phyloP scores from a whole-genome alignment of 2,329 filamentous ascomycete genomes.

The Colletotrichum orbiculare region DNA sequence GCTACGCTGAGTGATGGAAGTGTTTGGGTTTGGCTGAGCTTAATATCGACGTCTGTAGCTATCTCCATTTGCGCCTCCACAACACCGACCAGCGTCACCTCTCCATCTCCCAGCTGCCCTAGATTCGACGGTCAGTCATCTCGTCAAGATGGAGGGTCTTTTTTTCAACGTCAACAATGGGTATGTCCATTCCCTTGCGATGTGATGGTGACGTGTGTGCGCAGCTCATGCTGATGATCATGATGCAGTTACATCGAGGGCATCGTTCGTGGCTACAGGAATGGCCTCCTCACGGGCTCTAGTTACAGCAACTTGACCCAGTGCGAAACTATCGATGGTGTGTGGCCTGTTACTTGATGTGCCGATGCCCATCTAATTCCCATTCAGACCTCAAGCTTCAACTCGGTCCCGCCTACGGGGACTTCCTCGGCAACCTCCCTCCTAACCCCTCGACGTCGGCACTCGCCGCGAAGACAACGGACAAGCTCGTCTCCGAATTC shows the following conservation, averaged over 20 bases:
- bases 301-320: conserved; percentile 97
- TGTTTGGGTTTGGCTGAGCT: conserved; percentile 16
- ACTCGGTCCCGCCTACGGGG: conserved; percentile 94
- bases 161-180: conserved; percentile 96
- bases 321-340: conserved; percentile 97
- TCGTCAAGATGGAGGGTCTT: conserved; percentile 81
- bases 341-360: conserved; percentile 41
- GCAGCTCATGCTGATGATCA: conserved; percentile 34
- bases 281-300: conserved; percentile 86
- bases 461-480: conserved; percentile 93
- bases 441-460: conserved; percentile 97
- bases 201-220: neutral
- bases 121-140: conserved; percentile 19
- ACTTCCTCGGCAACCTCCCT: conserved; percentile 92
- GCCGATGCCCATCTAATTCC: conserved; percentile 29
- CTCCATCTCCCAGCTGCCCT: neutral
- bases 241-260: conserved; percentile 89
- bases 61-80: conserved; percentile 34
- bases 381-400: conserved; percentile 92
- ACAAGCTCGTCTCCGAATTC: conserved; percentile 98
- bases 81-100: conserved; percentile 31
- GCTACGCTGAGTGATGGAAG: conserved; percentile 16
- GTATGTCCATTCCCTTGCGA: conserved; percentile 57
- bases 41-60: conserved; percentile 31
- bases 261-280: conserved; percentile 96